These are phyloP conservation scores for Pichia sp. DNA, from an alignment of 1,139 yeast genomes.

Conservation along the genomic window DNA sequence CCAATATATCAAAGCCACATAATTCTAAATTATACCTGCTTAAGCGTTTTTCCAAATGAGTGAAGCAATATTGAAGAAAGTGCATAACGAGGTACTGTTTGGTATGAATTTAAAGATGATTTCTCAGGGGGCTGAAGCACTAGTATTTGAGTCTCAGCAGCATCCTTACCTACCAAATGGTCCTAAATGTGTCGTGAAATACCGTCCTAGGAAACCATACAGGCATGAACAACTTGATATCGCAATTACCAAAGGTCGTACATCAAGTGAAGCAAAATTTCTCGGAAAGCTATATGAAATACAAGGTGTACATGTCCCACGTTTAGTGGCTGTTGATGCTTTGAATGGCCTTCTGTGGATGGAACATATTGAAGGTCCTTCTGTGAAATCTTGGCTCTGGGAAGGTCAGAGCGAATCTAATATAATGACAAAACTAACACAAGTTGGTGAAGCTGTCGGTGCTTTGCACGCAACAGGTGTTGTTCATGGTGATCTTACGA, in stretches of 20 bases:
- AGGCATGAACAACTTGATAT: constrained; percentile 81
- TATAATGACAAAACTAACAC: constrained; percentile 24
- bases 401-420: constrained; percentile 33
- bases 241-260: constrained; percentile 68
- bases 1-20: too few relatives aligned
- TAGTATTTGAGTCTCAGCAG: constrained; percentile 54
- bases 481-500: constrained; percentile 92
- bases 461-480: constrained; percentile 67
- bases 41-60: too few relatives aligned
- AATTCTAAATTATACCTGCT: too few relatives aligned
- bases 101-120: constrained; percentile 46
- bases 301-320: constrained; percentile 56
- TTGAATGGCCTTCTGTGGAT: constrained; percentile 80
- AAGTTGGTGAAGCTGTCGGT: constrained; percentile 68
- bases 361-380: constrained; percentile 66
- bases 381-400: constrained; percentile 72
- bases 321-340: constrained; percentile 65
- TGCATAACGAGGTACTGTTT: constrained; percentile 35
- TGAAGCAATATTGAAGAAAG: constrained; percentile 34
- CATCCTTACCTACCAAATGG: constrained; percentile 61
- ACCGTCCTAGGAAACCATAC: constrained; percentile 81
- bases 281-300: constrained; percentile 50
- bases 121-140: constrained; percentile 96
- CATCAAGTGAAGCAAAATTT: constrained; percentile 77
- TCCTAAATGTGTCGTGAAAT: constrained; percentile 58